These are phyloP conservation scores for Scedosporium minutisporum DNA, from an alignment of 2,329 filamentous ascomycete species.

Conservation along the genomic window DNA sequence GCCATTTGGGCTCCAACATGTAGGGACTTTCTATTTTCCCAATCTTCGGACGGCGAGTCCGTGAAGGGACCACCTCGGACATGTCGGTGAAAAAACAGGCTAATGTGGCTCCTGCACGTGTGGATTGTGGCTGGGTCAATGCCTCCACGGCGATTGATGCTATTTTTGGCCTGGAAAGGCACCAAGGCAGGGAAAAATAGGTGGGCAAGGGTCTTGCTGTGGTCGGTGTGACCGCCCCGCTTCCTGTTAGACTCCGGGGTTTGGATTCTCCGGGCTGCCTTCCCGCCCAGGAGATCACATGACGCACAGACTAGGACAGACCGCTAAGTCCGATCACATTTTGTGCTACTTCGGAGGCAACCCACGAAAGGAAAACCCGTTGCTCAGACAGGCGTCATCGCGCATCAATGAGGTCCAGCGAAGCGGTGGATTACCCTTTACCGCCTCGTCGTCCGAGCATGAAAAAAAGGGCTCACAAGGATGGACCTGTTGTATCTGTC, in stretches of 20 bases:
- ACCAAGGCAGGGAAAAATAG: not conserved
- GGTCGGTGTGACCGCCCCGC: not conserved
- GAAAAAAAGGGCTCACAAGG: not conserved
- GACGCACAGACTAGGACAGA: conserved; percentile 1
- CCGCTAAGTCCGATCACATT: not conserved
- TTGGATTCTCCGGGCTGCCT: not conserved
- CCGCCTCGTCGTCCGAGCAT: conserved; percentile 2
- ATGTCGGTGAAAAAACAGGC: not conserved
- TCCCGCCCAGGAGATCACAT: conserved; percentile 1
- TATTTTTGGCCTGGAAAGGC: not conserved
- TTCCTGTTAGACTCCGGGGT: not conserved
- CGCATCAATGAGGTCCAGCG: not conserved
- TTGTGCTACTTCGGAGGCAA: not conserved
- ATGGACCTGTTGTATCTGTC: not conserved
- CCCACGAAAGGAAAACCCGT: not conserved
- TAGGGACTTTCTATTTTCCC: not conserved
- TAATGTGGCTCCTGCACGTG: conserved; percentile 1
- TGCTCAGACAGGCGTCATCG: not conserved
- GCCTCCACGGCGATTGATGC: not conserved
- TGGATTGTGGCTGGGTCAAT: not conserved
- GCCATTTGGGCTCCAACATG: not conserved
- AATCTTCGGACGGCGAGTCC: not conserved
- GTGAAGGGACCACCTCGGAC: not conserved
- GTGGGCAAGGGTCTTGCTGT: not conserved
- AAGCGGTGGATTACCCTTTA: not conserved